Percentiles rank a stretch among this genome's conserved stretches.
Evolutionary conservation across 352 stramenopile species (phyloP).

Genomic region (Globisporangium megalacanthum): DNA sequence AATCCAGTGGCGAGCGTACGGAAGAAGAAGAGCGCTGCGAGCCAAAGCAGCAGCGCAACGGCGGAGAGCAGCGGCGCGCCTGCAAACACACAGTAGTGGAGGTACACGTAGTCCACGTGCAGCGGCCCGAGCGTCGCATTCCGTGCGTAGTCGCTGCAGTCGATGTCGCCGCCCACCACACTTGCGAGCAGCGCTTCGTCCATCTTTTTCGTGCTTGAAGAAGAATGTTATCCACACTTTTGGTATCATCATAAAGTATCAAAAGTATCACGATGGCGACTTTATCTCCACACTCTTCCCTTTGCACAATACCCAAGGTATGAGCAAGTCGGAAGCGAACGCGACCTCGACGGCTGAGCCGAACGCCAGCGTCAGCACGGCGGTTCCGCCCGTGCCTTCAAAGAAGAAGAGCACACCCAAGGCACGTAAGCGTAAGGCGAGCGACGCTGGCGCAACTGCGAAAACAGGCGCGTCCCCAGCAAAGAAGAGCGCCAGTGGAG

Average conservation of each 20-base stretch:
- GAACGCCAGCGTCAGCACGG: neutral
- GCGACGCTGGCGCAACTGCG: constrained; percentile 33
- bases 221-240: too few species aligned
- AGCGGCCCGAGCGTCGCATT: constrained; percentile 72
- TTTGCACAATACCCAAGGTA: neutral
- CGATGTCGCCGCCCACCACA: constrained; percentile 1
- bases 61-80: constrained; percentile 45
- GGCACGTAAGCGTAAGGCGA: constrained; percentile 69
- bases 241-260: too few species aligned
- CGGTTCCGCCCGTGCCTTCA: constrained; percentile 3
- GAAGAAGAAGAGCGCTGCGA: constrained; percentile 78
- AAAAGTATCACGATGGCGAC: neutral
- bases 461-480: constrained; percentile 29
- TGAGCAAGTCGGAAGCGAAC: neutral
- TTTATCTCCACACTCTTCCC: neutral
- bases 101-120: constrained; percentile 70
- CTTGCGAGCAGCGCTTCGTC: constrained; percentile 2
- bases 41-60: constrained; percentile 53
- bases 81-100: constrained; percentile 68
- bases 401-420: constrained; percentile 78
- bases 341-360: neutral
- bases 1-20: constrained; percentile 25
- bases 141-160: constrained; percentile 8
- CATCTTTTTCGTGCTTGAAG: neutral
- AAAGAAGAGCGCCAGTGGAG: constrained; percentile 23